Evolutionary conservation across 2,329 filamentous ascomycete genomes (phyloP), one percentile per base, ranked within the genome.

Genomic region (Neofusicoccum parvum): DNA sequence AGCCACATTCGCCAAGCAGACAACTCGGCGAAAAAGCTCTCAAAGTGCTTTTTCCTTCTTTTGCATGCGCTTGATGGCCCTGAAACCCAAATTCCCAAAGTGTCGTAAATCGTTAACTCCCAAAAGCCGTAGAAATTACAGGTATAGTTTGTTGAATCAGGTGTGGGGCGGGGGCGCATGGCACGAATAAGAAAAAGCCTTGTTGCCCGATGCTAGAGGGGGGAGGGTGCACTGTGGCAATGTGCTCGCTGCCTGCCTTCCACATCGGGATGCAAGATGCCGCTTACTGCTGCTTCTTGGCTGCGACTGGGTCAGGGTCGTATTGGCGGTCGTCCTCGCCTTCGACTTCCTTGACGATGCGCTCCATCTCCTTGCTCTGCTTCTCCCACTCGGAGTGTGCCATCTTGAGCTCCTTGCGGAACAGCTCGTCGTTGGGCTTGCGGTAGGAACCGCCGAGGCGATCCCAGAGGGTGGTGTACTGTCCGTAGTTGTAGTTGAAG

Each of bases 391-490:
- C 90, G 67, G 84, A 85, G 72, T 91, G 81, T 69, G 87, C 90
- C 90, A 95, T 94, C 84, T 96, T 97, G 72, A 87, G 88, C 76
- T 95, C 90, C 76, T 89, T 90, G 72, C 88, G 81, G 82, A 97
- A 97, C 70, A 97, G 86, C 79, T 93, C 92, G 65, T 89, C 86
- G 71, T 95, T 94, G 5, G 94, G 94, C 82, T 90, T 88, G 72
- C 92, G 86, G 82, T 97, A 97, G 75, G 91, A 96, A 66, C 90
- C 91, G 64, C 92, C 92, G 20, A 97, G 79, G 62, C 94, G 89
- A 78, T 97, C 94, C 90, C 94, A 97, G 20, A 95, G 82, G 0
- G 93, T 97, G 15, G 92, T 95, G 81, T 94, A 97, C 78, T 97
- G 94, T 66, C 94, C 94, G 74, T 96, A 97, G 81, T 97, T 97